Conservation (phyloP, 805 yeast species). For the Kodamaea fukazawae region DNA sequence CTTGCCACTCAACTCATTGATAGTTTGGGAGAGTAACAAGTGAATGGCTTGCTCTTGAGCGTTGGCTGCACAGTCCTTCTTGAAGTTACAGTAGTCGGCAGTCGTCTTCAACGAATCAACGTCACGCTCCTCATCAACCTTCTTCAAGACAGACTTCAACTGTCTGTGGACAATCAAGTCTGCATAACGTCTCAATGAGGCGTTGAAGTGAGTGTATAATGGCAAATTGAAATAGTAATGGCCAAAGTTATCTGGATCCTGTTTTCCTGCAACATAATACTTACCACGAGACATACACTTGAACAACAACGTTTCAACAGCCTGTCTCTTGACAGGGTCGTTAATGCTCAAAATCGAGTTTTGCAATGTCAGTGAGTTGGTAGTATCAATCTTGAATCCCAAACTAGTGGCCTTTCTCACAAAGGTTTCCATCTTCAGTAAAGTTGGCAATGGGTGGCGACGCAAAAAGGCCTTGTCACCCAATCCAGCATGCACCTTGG, state of each 20-base stretch:
- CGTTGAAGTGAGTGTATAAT: constrained; percentile 87
- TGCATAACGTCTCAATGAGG: constrained; percentile 89
- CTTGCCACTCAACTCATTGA: constrained; percentile 64
- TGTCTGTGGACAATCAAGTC: constrained; percentile 93
- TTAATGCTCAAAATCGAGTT: constrained; percentile 64
- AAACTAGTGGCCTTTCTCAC: constrained; percentile 64
- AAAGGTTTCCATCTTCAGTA: constrained; percentile 76
- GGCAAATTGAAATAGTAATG: constrained; percentile 84
- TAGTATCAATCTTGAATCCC: constrained; percentile 70
- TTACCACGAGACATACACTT: constrained; percentile 85
- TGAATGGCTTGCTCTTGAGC: constrained; percentile 97
- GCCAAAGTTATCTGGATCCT: constrained; percentile 71
- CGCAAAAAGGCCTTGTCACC: constrained; percentile 84
- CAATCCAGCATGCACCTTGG: constrained; percentile 65
- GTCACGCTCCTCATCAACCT: constrained; percentile 41
- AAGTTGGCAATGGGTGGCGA: constrained; percentile 81
- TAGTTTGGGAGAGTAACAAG: constrained; percentile 75
- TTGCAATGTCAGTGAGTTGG: constrained; percentile 68
- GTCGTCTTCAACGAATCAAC: constrained; percentile 72
- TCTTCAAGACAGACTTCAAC: constrained; percentile 60
- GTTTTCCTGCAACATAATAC: constrained; percentile 84
- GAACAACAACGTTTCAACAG: constrained; percentile 73
- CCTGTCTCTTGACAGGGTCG: constrained; percentile 61
- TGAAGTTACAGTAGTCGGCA: constrained; percentile 92
- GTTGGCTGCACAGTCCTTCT: constrained; percentile 86